phyloP scores from a whole-genome alignment of 345 rosid genomes.

The Abelmoschus esculentus region DNA sequence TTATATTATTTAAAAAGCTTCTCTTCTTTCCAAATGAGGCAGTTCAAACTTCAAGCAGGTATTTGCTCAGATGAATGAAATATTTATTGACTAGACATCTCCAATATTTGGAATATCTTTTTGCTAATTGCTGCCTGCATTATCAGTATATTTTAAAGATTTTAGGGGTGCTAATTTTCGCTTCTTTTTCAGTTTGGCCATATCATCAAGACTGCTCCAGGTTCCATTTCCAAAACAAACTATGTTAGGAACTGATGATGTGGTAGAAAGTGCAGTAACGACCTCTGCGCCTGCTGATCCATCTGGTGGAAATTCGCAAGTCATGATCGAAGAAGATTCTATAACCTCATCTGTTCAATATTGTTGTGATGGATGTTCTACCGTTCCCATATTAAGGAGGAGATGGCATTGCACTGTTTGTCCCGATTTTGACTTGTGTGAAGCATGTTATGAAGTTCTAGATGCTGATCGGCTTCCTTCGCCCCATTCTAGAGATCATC shows the following conservation, averaged over 20 bases:
- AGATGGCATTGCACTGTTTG: constrained; percentile 99
- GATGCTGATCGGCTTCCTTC: constrained; percentile 79
- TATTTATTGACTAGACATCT: not conserved
- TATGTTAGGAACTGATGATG: constrained; percentile 76
- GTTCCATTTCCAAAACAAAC: constrained; percentile 99
- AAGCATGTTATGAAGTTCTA: constrained; percentile 84
- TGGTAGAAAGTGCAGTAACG: constrained; percentile 50
- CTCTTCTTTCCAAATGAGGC: constrained; percentile 71
- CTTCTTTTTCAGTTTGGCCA: constrained; percentile 68
- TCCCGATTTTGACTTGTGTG: constrained; percentile 97
- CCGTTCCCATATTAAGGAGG: constrained; percentile 85
- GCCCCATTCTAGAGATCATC: constrained; percentile 94
- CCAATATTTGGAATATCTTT: not conserved
- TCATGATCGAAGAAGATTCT: constrained; percentile 94
- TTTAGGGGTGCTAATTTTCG: constrained; percentile 15
- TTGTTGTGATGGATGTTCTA: constrained; percentile 98
- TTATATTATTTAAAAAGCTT: constrained; percentile 71
- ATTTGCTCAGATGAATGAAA: constrained; percentile 12
- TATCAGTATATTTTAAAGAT: not conserved
- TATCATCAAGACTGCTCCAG: constrained; percentile 95
- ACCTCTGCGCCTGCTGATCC: constrained; percentile 49
- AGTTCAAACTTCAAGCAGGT: constrained; percentile 98
- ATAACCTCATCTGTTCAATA: constrained; percentile 93
- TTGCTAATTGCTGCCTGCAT: constrained; percentile 1
- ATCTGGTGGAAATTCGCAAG: constrained; percentile 59